phyloP scores from a whole-genome alignment of 345 rosid genomes.

The Syzygium jambos region DNA sequence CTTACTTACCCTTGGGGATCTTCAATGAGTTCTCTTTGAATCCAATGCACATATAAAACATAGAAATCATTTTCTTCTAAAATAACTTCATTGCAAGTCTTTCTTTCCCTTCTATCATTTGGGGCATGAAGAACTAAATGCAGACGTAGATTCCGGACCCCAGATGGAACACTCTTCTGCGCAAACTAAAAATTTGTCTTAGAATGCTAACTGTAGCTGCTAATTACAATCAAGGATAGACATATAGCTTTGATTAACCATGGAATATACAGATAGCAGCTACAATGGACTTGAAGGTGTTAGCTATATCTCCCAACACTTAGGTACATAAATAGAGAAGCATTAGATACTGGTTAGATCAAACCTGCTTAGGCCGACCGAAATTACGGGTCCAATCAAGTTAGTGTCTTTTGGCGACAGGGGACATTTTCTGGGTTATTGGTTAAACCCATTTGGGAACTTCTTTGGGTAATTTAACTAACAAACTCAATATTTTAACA shows the following conservation, averaged over 20 bases:
- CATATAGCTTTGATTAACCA: not conserved
- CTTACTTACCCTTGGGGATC: not conserved
- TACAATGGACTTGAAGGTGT: not conserved
- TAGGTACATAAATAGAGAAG: not conserved
- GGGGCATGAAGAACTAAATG: not conserved
- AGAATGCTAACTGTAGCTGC: not conserved
- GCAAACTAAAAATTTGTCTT: not conserved
- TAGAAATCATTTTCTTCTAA: not conserved
- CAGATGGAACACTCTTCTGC: not conserved
- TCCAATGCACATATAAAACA: not conserved
- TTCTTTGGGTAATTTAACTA: not conserved
- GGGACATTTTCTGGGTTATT: not conserved
- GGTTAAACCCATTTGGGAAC: not conserved
- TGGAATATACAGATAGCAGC: not conserved
- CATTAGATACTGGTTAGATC: not conserved
- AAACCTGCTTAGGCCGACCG: not conserved
- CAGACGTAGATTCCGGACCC: accelerated
- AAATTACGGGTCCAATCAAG: not conserved
- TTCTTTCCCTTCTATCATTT: not conserved
- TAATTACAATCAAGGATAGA: not conserved
- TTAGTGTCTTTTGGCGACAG: not conserved
- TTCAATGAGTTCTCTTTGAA: not conserved
- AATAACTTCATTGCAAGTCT: not conserved
- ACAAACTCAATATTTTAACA: not conserved
- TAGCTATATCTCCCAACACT: not conserved